These are phyloP conservation scores for Pleurotus cornucopiae DNA, from an alignment of 768 basidiomycete species.

Conservation along the genomic window DNA sequence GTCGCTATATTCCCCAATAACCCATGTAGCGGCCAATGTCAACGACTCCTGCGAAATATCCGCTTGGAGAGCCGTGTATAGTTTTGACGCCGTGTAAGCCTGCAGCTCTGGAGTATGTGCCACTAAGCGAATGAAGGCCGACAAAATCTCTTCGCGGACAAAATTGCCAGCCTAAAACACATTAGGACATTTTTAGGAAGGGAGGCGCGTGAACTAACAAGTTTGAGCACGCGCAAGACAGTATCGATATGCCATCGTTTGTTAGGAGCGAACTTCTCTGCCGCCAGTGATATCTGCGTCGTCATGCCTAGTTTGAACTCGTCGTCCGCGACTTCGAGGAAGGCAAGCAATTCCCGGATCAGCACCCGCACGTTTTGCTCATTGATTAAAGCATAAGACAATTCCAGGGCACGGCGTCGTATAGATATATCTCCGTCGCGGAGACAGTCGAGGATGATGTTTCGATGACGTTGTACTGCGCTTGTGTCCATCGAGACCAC, in stretches of 20 bases:
- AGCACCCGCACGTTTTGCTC: constrained; percentile 91
- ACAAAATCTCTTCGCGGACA: constrained; percentile 93
- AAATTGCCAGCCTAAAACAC: constrained; percentile 86
- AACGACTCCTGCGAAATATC: constrained; percentile 97
- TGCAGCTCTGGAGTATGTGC: constrained; percentile 97
- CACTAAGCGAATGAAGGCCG: constrained; percentile 92
- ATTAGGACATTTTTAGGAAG: not conserved
- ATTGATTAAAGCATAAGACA: constrained; percentile 96
- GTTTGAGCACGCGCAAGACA: constrained; percentile 83
- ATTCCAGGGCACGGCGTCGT: constrained; percentile 90
- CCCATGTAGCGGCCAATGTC: constrained; percentile 90
- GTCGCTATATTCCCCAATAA: constrained; percentile 96
- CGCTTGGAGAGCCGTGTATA: constrained; percentile 80
- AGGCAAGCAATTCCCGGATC: constrained; percentile 88
- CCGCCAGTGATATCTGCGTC: constrained; percentile 93
- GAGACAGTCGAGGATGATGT: constrained; percentile 97
- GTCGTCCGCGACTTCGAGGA: constrained; percentile 97
- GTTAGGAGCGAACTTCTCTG: constrained; percentile 95
- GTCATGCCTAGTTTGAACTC: constrained; percentile 99
- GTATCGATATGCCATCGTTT: constrained; percentile 99
- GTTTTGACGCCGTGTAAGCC: constrained; percentile 87
- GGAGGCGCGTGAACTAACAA: constrained; percentile 47
- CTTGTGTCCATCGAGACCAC: constrained; percentile 97
- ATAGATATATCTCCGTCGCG: constrained; percentile 99
- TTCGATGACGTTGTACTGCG: constrained; percentile 96